These are phyloP conservation scores for Plasmodium malariae DNA, from an alignment of 169 alveolate genomes.

Conservation along the genomic window DNA sequence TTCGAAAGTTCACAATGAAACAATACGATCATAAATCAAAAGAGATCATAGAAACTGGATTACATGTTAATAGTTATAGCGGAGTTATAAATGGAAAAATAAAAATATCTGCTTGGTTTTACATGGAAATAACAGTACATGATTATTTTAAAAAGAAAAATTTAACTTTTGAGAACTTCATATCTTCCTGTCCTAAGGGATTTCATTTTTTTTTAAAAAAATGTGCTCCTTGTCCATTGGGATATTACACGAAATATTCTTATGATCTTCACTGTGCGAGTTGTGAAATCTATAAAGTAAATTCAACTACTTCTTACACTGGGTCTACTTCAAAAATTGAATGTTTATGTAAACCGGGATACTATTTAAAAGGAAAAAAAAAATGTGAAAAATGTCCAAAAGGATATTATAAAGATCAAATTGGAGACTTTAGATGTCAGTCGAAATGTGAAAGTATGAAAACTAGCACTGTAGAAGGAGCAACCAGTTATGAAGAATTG, in stretches of 20 bases:
- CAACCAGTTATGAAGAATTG: conserved; percentile 76
- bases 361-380: conserved; percentile 14
- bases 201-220: conserved; percentile 60
- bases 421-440: conserved; percentile 71
- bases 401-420: conserved; percentile 78
- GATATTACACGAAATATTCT: conserved; percentile 77
- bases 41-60: conserved; percentile 11
- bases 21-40: conserved; percentile 5
- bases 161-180: conserved; percentile 12
- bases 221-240: conserved; percentile 86
- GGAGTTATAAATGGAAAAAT: conserved; percentile 44
- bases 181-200: conserved; percentile 85
- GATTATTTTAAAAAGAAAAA: conserved; percentile 52
- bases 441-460: conserved; percentile 45
- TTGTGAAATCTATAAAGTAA: conserved; percentile 76
- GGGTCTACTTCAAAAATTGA: conserved; percentile 82
- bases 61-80: not conserved
- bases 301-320: conserved; percentile 76
- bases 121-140: conserved; percentile 36
- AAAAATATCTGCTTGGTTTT: conserved; percentile 13
- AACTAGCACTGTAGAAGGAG: conserved; percentile 59
- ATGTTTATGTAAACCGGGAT: conserved; percentile 86
- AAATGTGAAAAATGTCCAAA: conserved; percentile 49
- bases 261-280: conserved; percentile 21
- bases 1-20: conserved; percentile 22